phyloP scores from a whole-genome alignment of 1,139 yeast species.

The Scheffersomyces quercinus region DNA sequence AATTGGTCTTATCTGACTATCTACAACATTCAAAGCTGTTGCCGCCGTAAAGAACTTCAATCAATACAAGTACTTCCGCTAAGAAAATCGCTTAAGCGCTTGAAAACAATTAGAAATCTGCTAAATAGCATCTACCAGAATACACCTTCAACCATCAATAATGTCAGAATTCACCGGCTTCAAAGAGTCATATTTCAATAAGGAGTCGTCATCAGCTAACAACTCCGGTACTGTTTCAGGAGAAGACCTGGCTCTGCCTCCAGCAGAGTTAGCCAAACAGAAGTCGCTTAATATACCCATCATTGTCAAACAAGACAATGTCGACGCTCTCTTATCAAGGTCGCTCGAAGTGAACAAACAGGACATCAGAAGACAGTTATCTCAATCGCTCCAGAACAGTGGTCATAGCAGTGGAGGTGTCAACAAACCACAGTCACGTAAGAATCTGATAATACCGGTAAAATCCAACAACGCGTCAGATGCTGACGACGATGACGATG shows the following conservation, averaged over 20 bases:
- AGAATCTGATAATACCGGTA: conserved; percentile 33
- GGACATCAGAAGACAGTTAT: conserved; percentile 43
- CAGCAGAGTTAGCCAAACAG: conserved; percentile 16
- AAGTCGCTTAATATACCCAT: conserved; percentile 27
- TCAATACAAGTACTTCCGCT: too few species aligned
- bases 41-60: too few species aligned
- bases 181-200: conserved; percentile 21
- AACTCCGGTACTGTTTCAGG: conserved; percentile 21
- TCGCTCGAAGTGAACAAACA: conserved; percentile 17
- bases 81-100: too few species aligned
- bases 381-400: conserved; percentile 38
- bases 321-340: conserved; percentile 30
- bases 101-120: too few species aligned
- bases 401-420: conserved; percentile 32
- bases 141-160: not conserved
- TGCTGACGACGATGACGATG: conserved; percentile 32
- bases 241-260: conserved; percentile 17
- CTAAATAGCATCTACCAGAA: too few species aligned
- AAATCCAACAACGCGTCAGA: conserved; percentile 33
- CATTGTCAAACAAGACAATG: conserved; percentile 29
- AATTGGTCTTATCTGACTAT: too few species aligned
- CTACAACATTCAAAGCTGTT: too few species aligned
- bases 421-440: conserved; percentile 42
- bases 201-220: conserved; percentile 12
- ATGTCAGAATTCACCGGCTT: conserved; percentile 27